Conservation (phyloP, 495 filamentous ascomycete genomes). For the Tuber umbilicatum region DNA sequence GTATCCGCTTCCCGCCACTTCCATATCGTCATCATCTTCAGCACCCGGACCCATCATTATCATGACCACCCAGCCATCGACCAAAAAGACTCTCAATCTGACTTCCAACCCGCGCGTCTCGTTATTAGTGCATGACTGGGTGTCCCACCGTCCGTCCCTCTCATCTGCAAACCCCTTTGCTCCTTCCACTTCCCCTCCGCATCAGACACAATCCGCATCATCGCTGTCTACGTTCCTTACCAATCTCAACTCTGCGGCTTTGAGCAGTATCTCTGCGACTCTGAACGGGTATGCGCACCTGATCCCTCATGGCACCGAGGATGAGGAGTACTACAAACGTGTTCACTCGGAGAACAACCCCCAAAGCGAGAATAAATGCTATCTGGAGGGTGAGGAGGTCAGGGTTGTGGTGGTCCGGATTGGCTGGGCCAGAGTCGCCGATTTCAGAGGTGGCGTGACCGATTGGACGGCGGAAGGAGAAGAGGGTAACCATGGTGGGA, state of each 20-base stretch:
- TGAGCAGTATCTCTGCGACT: slow-evolving; percentile 87
- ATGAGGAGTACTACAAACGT: slow-evolving; percentile 73
- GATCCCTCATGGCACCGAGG: slow-evolving; percentile 62
- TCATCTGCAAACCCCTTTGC: slow-evolving; percentile 55
- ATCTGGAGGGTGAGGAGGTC: slow-evolving; percentile 47
- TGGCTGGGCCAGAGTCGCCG: slow-evolving; percentile 55
- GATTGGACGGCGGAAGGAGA: slow-evolving; percentile 50
- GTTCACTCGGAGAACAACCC: slow-evolving; percentile 80
- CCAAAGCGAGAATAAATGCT: slow-evolving; percentile 36
- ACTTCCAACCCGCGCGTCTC: slow-evolving; percentile 82
- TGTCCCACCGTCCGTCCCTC: slow-evolving; percentile 76
- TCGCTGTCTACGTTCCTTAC: slow-evolving; percentile 74
- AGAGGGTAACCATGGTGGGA: slow-evolving; percentile 26
- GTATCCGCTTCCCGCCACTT: slow-evolving; percentile 59
- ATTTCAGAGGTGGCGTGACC: slow-evolving; percentile 59
- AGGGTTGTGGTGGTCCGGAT: slow-evolving; percentile 58
- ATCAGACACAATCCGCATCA: slow-evolving; percentile 49
- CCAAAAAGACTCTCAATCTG: slow-evolving; percentile 83
- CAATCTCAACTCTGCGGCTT: slow-evolving; percentile 78
- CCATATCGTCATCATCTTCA: slow-evolving; percentile 11
- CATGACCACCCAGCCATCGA: slow-evolving; percentile 86
- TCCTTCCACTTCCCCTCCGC: slow-evolving; percentile 46
- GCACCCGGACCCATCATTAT: slow-evolving; percentile 53
- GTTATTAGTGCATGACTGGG: slow-evolving; percentile 97
- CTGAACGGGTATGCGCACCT: slow-evolving; percentile 78